phyloP scores from a whole-genome alignment of 2,329 filamentous ascomycete species.

The Exophiala alcalophila region DNA sequence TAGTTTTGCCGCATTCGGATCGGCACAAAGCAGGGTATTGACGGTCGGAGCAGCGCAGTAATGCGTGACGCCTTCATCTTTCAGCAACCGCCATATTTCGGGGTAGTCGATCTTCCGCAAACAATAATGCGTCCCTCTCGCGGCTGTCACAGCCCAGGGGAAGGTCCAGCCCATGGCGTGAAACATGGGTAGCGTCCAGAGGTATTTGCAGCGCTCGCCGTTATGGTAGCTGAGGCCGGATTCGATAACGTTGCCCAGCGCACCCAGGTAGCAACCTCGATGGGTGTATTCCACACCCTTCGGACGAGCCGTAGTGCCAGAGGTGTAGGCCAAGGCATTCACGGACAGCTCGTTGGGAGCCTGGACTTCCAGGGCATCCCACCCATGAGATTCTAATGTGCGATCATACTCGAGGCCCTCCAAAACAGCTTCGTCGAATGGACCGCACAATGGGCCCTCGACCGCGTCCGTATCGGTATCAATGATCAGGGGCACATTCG shows the following conservation, averaged over 20 bases:
- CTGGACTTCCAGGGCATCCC: constrained; percentile 71
- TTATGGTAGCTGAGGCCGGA: constrained; percentile 71
- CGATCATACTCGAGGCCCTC: constrained; percentile 74
- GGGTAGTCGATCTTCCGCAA: constrained; percentile 93
- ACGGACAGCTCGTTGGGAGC: constrained; percentile 72
- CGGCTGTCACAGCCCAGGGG: constrained; percentile 88
- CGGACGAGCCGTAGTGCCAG: constrained; percentile 83
- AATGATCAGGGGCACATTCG: constrained; percentile 67
- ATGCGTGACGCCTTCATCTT: constrained; percentile 83
- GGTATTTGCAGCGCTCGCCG: constrained; percentile 68
- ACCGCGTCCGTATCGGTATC: constrained; percentile 81
- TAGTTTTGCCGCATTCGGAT: constrained; percentile 69
- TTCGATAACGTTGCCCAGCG: constrained; percentile 83
- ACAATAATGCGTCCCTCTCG: constrained; percentile 91
- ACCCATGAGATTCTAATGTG: constrained; percentile 65
- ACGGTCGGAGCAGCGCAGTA: constrained; percentile 96
- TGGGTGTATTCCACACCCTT: constrained; percentile 95
- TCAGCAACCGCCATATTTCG: constrained; percentile 84
- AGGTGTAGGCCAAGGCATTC: constrained; percentile 88
- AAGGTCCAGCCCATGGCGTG: constrained; percentile 75
- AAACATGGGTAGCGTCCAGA: constrained; percentile 92
- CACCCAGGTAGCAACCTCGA: constrained; percentile 78
- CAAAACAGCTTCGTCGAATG: constrained; percentile 77
- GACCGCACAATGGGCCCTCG: constrained; percentile 69
- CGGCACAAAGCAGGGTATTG: constrained; percentile 84